Base-by-base conservation (phyloP, 768 basidiomycete genomes). In the Russula foetens region DNA sequence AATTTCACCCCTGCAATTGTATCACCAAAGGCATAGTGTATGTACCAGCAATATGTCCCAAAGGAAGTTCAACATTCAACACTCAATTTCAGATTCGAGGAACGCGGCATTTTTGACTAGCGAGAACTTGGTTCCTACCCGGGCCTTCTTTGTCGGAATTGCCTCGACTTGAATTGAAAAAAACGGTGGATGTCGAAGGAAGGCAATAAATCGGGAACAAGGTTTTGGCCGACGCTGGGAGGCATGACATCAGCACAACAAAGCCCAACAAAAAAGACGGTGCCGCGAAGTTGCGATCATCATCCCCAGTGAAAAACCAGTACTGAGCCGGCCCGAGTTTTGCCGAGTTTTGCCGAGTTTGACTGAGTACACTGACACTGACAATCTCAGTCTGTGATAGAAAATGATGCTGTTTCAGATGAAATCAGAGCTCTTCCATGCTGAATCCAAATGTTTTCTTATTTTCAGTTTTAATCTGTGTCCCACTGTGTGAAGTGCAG, bases 181-280 rank as follows among this genome's bases (percentile, higher is more conserved):
- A n/a, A 50, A 57, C 23, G 26, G 28, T 52, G 49, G 43, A 56
- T 19, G 53, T 17, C 4, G 28, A 39, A 56, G 21, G 49, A 56
- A 57, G 49, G 60, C 55, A 62, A 62, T 62, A 45, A 62, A 62
- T 62, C 49, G 60, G 55, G 29, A 51, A 61, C 49, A 56, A 46
- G 47, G 43, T 41, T 56, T 57, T 43, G 48, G 28, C n/a, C 47
- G 29, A 19, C 17, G 8, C 5, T 9, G n/a, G 28, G 41, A 38
- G 2, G 31, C 12, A 38, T 56, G 45, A 56, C 55, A 38, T 56
- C 31, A 56, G 14, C 41, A 53, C 26, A 35, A 35, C n/a, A 35
- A 35, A 35, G 11, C 4, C n/a, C n/a, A 17, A 24, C n/a, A 17
- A 24, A 51, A 35, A 12, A 9, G 31, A 12, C 50, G 39, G 39